Base-by-base conservation (phyloP, 225 moss, liverwort and hornwort genomes). In the Thuidium tamariscinum region DNA sequence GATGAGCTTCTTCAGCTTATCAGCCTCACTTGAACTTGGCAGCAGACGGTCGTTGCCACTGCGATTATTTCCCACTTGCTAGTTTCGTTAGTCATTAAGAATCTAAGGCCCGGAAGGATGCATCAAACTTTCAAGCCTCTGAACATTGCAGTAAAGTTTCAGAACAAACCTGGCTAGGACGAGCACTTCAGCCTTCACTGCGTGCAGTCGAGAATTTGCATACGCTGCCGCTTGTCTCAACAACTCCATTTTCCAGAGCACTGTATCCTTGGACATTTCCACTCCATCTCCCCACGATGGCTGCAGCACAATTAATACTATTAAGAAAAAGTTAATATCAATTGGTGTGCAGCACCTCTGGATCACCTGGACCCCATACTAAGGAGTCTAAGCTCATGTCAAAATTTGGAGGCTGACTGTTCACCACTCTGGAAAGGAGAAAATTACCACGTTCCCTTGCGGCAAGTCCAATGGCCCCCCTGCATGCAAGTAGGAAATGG, bases 221-320 rank as follows among this genome's bases (percentile, higher is more conserved):
- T 96, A 95, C 62, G 84, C 88, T 37, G 96, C 91, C 79, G 95
- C 95, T 82, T 90, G 88, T 65, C 74, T 73, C 66, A 95, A 12
- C 84, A 95, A 80, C 88, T 93, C 93, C 65, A 95, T 34, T 91
- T 94, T 97, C 96, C 95, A 97, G 77, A 89, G 85, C 83, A 96
- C 65, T 26, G 89, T 80, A 32, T 95, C 92, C 87, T 86, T 94
- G 44, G 93, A 93, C 88, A 94, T 57, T 71, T 91, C 87, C 46
- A 25, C 69, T 81, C n/a, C 82, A 57, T 90, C 92, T 86, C 88
- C 89, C 79, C 88, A 85, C 23, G 68, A 34, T 46, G 82, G n/a
- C 77, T 82, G 72, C 74, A 85, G 22, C 14, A 36, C 34, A 29
- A 54, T 60, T 7, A 34, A 76, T 13, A 67, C 32, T 34, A 21